Conservation (phyloP, 179 eudicot species). For the Beta corolliflora region DNA sequence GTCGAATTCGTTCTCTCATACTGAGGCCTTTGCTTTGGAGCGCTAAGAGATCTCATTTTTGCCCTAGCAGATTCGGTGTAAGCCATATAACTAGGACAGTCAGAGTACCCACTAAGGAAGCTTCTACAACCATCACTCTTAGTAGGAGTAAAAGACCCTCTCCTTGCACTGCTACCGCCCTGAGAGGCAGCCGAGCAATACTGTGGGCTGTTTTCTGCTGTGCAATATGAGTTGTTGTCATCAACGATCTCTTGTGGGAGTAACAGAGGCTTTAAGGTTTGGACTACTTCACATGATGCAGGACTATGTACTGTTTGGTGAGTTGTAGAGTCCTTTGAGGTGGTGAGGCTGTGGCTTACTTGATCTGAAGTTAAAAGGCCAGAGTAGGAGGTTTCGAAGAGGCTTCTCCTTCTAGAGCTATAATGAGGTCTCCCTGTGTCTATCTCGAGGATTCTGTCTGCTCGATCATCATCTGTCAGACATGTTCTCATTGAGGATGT, state of each 20-base stretch:
- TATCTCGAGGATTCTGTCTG: constrained; percentile 56
- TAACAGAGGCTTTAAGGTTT: constrained; percentile 39
- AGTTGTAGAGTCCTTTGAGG: constrained; percentile 64
- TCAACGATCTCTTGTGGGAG: constrained; percentile 18
- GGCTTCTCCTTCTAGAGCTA: constrained; percentile 42
- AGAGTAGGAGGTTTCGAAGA: constrained; percentile 41
- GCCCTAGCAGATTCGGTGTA: constrained; percentile 63
- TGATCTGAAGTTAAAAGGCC: constrained; percentile 46
- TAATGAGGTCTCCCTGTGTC: constrained; percentile 48
- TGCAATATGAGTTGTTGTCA: constrained; percentile 51
- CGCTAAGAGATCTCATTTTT: constrained; percentile 65
- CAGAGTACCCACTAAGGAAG: constrained; percentile 52
- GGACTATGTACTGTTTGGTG: constrained; percentile 47
- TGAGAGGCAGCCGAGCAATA: constrained; percentile 36
- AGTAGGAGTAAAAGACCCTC: constrained; percentile 40
- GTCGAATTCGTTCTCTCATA: constrained; percentile 54
- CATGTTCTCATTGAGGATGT: constrained; percentile 28
- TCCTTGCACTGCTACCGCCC: constrained; percentile 38
- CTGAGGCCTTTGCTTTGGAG: constrained; percentile 65
- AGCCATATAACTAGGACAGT: constrained; percentile 67
- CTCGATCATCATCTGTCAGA: constrained; percentile 42
- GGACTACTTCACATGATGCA: constrained; percentile 49
- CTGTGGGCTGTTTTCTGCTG: constrained; percentile 55
- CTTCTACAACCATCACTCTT: constrained; percentile 54
- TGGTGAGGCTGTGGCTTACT: constrained; percentile 57